Evolutionary conservation across 306 rosid genomes (phyloP).

Genomic region (Quercus ilex): DNA sequence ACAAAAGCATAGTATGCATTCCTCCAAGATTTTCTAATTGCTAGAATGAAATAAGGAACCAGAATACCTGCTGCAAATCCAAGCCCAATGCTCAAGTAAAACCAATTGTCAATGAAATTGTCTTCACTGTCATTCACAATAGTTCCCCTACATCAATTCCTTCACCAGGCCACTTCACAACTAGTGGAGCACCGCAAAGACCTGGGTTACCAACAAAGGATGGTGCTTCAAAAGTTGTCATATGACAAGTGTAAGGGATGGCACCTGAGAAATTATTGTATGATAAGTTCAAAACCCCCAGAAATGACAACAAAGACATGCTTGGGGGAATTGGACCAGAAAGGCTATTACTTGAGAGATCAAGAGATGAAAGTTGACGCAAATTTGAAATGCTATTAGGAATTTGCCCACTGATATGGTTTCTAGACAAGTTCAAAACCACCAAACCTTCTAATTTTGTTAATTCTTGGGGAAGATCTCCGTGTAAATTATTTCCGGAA

Average conservation of each 20-base stretch:
- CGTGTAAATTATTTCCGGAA: conserved; percentile 38
- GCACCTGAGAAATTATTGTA: conserved; percentile 28
- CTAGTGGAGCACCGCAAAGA: conserved; percentile 38
- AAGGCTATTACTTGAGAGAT: conserved; percentile 40
- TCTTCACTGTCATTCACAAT: background rate
- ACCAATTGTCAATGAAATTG: conserved; percentile 32
- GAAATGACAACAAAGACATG: conserved; percentile 31
- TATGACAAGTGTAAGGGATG: conserved; percentile 36
- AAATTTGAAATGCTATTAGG: conserved; percentile 30
- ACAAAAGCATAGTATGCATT: conserved; percentile 28
- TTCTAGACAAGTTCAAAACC: conserved; percentile 35
- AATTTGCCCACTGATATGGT: conserved; percentile 37
- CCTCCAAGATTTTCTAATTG: conserved; percentile 33
- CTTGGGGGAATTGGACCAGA: conserved; percentile 37
- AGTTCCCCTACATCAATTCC: background rate
- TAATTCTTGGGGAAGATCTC: conserved; percentile 35
- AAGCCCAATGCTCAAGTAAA: conserved; percentile 48
- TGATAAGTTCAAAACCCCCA: conserved; percentile 37
- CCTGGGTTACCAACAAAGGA: conserved; percentile 38
- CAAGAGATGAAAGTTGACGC: conserved; percentile 32
- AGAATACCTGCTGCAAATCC: conserved; percentile 39
- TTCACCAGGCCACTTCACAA: conserved; percentile 17
- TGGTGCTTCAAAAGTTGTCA: conserved; percentile 30
- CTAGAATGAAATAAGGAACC: conserved; percentile 36
- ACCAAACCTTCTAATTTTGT: conserved; percentile 38